Base-by-base conservation (phyloP, 495 filamentous ascomycete species). In the Tuber aestivum region DNA sequence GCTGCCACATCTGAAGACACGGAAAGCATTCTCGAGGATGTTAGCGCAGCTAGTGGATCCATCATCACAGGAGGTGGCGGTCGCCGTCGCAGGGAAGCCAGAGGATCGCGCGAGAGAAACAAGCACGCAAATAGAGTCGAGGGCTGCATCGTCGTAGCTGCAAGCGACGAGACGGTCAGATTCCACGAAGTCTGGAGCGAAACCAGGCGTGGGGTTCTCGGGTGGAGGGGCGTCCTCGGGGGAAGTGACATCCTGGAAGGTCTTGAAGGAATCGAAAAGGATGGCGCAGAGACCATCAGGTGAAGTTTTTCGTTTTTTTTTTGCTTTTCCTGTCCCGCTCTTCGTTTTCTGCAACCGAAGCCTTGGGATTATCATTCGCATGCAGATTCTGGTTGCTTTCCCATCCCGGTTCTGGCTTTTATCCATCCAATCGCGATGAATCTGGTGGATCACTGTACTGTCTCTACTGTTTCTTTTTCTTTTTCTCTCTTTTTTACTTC, bases 101-200 rank as follows among this genome's bases (percentile, higher is more conserved):
- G 76, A 70, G 75, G 73, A 77, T 56, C 81, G 82, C 68, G 81
- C 77, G 16, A 80, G 76, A 42, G 77, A 77, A 44, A 77, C 74
- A 71, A 74, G 61, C 70, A 40, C 42, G 77, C 81, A 70, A 87
- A 84, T 72, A 87, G 92, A 44, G 91, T 92, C 78, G 94, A 97
- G 82, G 95, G 94, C 14, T 97, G 95, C 82, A 92, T 99, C 76
- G 92, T 97, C 48, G 92, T 99, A 72, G 96, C 95, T 41, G 93
- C 93, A 40, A 97, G 94, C 80, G 95, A 97, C 84, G 91, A 93
- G 83, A 96, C 90, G 80, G 92, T 99, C 83, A 94, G 95, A 84
- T 99, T 98, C 78, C 95, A 99, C 83, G 94, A 98, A 84, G 89
- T 99, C 18, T 98, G 94, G 96, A 87, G 87, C 21, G 89, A 90